phyloP scores from a whole-genome alignment of 768 basidiomycete species.

The Dacryopinax spathularia region DNA sequence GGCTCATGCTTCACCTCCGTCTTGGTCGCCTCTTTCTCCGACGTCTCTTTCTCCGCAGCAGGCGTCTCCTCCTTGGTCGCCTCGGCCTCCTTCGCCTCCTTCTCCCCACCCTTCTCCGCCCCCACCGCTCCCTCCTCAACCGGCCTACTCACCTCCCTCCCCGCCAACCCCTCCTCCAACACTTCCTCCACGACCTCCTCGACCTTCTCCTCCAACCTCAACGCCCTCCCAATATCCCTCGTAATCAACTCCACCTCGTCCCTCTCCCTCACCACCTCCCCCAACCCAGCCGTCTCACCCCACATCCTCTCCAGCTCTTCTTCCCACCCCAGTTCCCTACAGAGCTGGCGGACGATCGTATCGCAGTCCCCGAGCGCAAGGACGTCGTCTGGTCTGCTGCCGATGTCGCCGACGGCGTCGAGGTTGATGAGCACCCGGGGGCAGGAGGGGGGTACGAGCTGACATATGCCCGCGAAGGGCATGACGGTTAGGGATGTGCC shows the following conservation, averaged over 20 bases:
- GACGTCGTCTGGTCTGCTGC: slow-evolving; percentile 40
- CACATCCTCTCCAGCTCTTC: slow-evolving; percentile 43
- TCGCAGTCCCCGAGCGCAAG: slow-evolving; percentile 60
- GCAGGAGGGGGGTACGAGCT: slow-evolving; percentile 38
- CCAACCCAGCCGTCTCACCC: slow-evolving; percentile 32
- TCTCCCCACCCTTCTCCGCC: not conserved
- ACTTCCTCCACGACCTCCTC: slow-evolving; percentile 14
- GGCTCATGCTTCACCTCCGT: slow-evolving; percentile 26
- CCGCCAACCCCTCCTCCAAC: slow-evolving; percentile 10
- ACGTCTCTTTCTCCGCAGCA: slow-evolving; percentile 6
- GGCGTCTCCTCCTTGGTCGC: slow-evolving; percentile 6
- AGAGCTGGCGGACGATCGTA: slow-evolving; percentile 45
- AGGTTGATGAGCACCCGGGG: slow-evolving; percentile 85
- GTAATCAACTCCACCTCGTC: not conserved
- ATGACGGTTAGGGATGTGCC: slow-evolving; percentile 81
- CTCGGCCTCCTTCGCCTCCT: not conserved
- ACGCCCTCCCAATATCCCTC: not conserved
- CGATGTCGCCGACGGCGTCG: slow-evolving; percentile 60
- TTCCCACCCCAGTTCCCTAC: slow-evolving; percentile 59
- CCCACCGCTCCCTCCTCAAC: not conserved
- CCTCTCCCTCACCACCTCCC: slow-evolving; percentile 6
- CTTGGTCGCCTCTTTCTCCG: slow-evolving; percentile 24
- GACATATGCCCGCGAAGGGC: slow-evolving; percentile 71
- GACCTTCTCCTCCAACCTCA: slow-evolving; percentile 11
- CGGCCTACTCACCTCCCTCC: slow-evolving; percentile 15